These are phyloP conservation scores for Camillea tinctor DNA, from an alignment of 2,329 filamentous ascomycete species.

Conservation along the genomic window DNA sequence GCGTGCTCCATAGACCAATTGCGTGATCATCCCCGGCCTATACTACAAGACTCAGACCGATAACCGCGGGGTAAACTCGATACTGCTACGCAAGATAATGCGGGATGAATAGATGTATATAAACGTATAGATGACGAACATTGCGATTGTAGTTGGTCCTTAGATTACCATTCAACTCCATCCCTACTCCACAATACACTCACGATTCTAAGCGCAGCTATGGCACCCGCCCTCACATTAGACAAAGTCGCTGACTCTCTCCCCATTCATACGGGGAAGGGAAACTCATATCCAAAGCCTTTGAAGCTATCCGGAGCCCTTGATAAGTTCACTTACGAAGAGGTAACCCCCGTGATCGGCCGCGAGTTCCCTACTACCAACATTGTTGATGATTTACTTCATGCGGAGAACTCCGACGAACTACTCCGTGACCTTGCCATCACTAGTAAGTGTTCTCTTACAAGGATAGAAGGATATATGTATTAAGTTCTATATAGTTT, in stretches of 20 bases:
- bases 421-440: conserved; percentile 60
- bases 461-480: conserved; percentile 2
- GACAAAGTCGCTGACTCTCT: conserved; percentile 1
- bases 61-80: not conserved
- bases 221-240: conserved; percentile 6
- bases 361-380: conserved; percentile 52
- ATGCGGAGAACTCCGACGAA: conserved; percentile 50
- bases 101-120: not conserved
- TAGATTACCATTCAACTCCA: not conserved
- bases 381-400: conserved; percentile 53
- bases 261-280: conserved; percentile 5
- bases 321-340: conserved; percentile 44
- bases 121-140: not conserved
- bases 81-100: not conserved
- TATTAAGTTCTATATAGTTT: conserved; percentile 43
- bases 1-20: not conserved
- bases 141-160: not conserved
- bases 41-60: not conserved
- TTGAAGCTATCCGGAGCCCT: conserved; percentile 38
- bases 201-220: not conserved
- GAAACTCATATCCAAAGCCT: conserved; percentile 18
- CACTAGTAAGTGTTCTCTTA: conserved; percentile 43
- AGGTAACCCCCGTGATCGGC: conserved; percentile 55
- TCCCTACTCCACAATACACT: not conserved
- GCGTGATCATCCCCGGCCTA: not conserved